phyloP scores from a whole-genome alignment of 768 basidiomycete species.

The Dentipellis sp. region DNA sequence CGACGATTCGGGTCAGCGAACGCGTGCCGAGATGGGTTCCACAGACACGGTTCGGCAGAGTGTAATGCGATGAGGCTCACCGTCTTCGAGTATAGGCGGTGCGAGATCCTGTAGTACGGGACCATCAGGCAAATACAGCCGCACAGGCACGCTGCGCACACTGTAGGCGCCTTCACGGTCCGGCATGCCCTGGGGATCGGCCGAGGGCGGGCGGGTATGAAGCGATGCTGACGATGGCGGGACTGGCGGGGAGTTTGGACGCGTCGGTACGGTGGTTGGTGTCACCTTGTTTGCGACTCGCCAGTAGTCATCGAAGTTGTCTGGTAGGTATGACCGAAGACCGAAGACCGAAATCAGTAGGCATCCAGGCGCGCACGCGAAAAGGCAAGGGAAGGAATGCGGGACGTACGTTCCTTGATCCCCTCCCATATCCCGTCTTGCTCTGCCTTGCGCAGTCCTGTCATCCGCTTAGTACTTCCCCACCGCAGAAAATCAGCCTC shows the following conservation, averaged over 20 bases:
- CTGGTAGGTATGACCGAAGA: slow-evolving; percentile 31
- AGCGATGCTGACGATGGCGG: slow-evolving; percentile 46
- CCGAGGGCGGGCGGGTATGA: slow-evolving; percentile 56
- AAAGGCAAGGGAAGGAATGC: background rate
- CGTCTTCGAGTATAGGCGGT: slow-evolving; percentile 69
- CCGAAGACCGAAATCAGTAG: no score
- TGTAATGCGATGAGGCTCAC: slow-evolving; percentile 31
- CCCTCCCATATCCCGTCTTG: slow-evolving; percentile 98
- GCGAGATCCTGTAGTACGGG: slow-evolving; percentile 88
- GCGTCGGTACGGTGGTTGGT: slow-evolving; percentile 62
- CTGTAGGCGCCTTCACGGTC: slow-evolving; percentile 83
- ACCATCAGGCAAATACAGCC: slow-evolving; percentile 84
- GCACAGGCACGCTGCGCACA: slow-evolving; percentile 81
- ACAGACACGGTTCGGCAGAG: background rate
- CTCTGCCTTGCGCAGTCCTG: slow-evolving; percentile 79
- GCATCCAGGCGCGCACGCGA: no score
- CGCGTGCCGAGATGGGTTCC: no score
- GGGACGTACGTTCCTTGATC: slow-evolving; percentile 77
- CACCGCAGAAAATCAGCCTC: slow-evolving; percentile 96
- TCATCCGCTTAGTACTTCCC: slow-evolving; percentile 94
- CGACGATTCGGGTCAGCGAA: background rate
- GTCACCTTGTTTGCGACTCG: slow-evolving; percentile 89
- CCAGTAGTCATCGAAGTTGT: slow-evolving; percentile 95
- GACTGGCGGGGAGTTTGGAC: slow-evolving; percentile 46
- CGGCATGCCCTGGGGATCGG: slow-evolving; percentile 37